These are phyloP conservation scores for Pyrenophora seminiperda DNA, from an alignment of 2,329 filamentous ascomycete species.

Conservation along the genomic window DNA sequence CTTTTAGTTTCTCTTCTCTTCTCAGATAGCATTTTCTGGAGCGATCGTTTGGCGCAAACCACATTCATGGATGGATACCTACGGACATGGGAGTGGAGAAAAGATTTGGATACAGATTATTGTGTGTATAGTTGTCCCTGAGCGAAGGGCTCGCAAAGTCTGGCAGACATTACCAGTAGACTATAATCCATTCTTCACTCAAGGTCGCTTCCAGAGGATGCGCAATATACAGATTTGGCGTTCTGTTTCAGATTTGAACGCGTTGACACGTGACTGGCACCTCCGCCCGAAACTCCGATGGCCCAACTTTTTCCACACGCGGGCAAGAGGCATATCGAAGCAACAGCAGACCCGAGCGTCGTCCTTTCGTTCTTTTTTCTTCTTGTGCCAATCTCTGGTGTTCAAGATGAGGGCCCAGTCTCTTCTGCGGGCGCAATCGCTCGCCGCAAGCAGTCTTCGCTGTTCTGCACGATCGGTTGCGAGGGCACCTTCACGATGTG, in stretches of 20 bases:
- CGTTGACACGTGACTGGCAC: conserved; percentile 31
- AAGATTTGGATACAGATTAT: conserved; percentile 29
- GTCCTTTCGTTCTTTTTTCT: conserved; percentile 31
- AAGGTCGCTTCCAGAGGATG: no score
- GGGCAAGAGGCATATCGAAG: conserved; percentile 16
- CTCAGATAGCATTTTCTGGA: conserved; percentile 45
- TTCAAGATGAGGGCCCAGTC: conserved; percentile 44
- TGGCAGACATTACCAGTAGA: conserved; percentile 19
- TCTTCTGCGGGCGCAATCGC: conserved; percentile 42
- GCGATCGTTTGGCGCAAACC: conserved; percentile 38
- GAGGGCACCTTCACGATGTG: conserved; percentile 37
- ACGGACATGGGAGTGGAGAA: conserved; percentile 20
- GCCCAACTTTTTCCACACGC: conserved; percentile 37
- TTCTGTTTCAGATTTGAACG: background rate
- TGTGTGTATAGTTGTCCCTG: conserved; percentile 15
- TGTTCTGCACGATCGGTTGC: conserved; percentile 31
- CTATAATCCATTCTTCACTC: conserved; percentile 25
- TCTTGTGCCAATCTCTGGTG: conserved; percentile 15
- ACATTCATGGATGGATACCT: conserved; percentile 38
- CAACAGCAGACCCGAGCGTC: conserved; percentile 34
- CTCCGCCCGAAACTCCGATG: conserved; percentile 29
- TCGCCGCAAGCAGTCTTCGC: conserved; percentile 38
- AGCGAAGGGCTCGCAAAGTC: conserved; percentile 11
- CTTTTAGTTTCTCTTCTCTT: conserved; percentile 20
- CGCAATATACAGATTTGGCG: no score